Percentiles rank a stretch among this genome's conserved stretches.
Conservation (phyloP, 345 rosid species). For the Iberis pinnata region DNA sequence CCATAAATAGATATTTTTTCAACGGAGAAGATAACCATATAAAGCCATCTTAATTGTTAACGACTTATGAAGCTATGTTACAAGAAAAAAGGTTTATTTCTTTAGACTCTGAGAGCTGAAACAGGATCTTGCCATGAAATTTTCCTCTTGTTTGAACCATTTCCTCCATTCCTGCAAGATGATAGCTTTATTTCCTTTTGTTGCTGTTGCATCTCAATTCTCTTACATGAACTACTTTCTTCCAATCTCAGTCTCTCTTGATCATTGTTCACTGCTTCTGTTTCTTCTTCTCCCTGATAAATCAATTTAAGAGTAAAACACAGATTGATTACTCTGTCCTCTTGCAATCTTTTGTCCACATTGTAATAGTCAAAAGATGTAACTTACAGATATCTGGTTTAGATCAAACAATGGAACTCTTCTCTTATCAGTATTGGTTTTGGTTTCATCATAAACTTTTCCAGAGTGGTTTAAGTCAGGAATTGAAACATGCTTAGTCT, state of each 20-base stretch:
- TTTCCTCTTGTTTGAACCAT: conserved; percentile 72
- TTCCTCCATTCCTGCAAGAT: conserved; percentile 53
- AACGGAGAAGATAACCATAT: conserved; percentile 11
- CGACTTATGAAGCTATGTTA: conserved; percentile 22
- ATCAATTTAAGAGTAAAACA: not conserved
- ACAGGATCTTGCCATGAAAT: conserved; percentile 92
- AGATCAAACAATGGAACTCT: conserved; percentile 66
- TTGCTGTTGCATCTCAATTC: conserved; percentile 31
- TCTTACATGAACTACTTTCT: conserved; percentile 32
- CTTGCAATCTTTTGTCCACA: not conserved
- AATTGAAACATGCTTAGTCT: conserved; percentile 29
- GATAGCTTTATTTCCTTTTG: conserved; percentile 49
- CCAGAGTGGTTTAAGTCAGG: conserved; percentile 44
- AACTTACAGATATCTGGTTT: conserved; percentile 75
- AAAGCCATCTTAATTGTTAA: conserved; percentile 5
- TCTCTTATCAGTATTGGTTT: conserved; percentile 30
- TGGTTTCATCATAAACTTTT: conserved; percentile 34
- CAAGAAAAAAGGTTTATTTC: not conserved
- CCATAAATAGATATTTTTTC: conserved; percentile 10
- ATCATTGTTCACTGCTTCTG: conserved; percentile 14
- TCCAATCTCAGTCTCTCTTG: conserved; percentile 33
- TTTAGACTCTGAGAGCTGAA: conserved; percentile 60
- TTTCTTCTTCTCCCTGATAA: conserved; percentile 63
- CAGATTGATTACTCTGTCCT: not conserved
- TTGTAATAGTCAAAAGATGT: not conserved